Conservation (phyloP, 768 basidiomycete genomes). For the Boletus patriciae region DNA sequence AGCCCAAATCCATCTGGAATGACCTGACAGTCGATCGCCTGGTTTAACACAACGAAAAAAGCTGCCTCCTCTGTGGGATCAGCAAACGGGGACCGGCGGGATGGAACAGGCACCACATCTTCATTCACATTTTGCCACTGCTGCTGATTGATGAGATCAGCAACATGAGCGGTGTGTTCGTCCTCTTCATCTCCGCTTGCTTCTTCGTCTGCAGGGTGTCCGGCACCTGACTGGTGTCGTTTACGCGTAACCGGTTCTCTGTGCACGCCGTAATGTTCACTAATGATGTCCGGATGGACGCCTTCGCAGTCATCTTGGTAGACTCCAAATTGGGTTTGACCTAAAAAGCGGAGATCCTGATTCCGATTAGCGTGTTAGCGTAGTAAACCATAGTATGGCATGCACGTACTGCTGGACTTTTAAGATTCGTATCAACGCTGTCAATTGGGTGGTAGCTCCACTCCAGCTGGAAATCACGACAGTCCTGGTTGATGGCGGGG, state of each 20-base stretch:
- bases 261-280: neutral
- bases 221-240: neutral
- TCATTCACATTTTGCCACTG: neutral
- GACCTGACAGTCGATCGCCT: neutral
- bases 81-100: constrained; percentile 6
- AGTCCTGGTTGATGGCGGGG: constrained; percentile 38
- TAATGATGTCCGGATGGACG: neutral
- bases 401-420: constrained; percentile 8
- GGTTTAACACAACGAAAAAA: neutral
- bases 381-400: neutral
- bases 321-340: constrained; percentile 4
- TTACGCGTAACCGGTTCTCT: neutral
- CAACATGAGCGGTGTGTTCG: fast-evolving
- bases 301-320: constrained; percentile 10
- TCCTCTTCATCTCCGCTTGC: neutral
- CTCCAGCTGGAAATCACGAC: constrained; percentile 29
- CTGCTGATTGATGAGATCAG: neutral
- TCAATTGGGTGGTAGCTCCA: constrained; percentile 42
- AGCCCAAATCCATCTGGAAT: constrained; percentile 16
- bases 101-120: constrained; percentile 1
- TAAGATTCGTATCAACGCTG: neutral
- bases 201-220: constrained; percentile 1
- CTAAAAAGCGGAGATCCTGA: constrained; percentile 14
- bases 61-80: neutral
- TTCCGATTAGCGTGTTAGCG: neutral